Evolutionary conservation across 441 rosid genomes (phyloP), one percentile per base, ranked within the genome.

Genomic region (Euphorbia neoarborescens): DNA sequence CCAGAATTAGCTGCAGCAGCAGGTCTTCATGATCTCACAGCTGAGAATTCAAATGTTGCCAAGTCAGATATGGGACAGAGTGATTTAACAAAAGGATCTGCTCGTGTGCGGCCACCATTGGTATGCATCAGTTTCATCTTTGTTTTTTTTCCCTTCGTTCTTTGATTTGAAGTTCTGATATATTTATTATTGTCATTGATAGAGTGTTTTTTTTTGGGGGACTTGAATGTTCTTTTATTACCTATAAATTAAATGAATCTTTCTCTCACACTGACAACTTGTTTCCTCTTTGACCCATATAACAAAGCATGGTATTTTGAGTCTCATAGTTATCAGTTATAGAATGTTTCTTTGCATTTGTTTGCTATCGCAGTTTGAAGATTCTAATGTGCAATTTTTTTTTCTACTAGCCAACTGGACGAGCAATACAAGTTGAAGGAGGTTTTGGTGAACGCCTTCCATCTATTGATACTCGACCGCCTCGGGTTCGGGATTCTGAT

Each of bases 1-100:
- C 98, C 97, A 60, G 99, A 94, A 82, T 83, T 94, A 78, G 99
- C 92, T 69, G 99, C 97, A 73, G 99, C 97, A 50, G 78, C 92
- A 61, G 94, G 97, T 20, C 77, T 81, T 35, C 94, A 84, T 81
- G 97, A 87, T 77, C 75, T 73, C 81, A 71, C 85, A 69, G 82
- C 81, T 83, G 94, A 78, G 64, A 82, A 77, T 85, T 77, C 81
- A 66, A 82, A 79, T 80, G 40, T 83, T 73, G 86, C 81, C 68
- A 91, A 88, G 84, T 71, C 75, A 68, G 94, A 88, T 68, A 79
- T 72, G 54, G 87, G 85, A 69, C 94, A 85, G 81, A 84, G 73
- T 78, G 97, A 88, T 71, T 48, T 79, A 27, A 72, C 72, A 22
- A 89, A 84, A 81, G 92, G 84, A 77, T 75, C 83, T 79, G 79